phyloP scores from a whole-genome alignment of 176 grass and related monocot genomes.

The Carex cristatella region DNA sequence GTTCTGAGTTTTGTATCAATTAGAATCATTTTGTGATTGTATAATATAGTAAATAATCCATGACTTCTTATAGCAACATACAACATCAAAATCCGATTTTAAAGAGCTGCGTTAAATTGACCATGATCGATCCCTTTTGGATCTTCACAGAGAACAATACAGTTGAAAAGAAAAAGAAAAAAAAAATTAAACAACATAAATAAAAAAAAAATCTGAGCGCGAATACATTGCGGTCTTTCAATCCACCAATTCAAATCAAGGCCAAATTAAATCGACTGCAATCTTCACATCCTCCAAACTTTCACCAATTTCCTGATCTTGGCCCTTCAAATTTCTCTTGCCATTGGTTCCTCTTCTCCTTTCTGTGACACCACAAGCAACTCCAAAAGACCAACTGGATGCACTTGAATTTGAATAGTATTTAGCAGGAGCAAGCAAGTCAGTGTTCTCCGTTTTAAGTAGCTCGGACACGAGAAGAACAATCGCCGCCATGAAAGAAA shows the following conservation, averaged over 20 bases:
- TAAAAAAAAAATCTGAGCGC: neutral
- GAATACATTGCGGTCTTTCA: neutral
- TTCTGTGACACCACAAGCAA: neutral
- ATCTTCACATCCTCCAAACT: constrained; percentile 19
- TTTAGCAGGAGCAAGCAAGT: neutral
- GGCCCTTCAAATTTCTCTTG: neutral
- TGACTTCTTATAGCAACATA: neutral
- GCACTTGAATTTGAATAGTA: constrained; percentile 12
- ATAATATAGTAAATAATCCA: neutral
- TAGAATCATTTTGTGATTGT: neutral
- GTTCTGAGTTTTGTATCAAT: neutral
- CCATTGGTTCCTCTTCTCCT: neutral
- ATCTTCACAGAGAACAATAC: neutral
- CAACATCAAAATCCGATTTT: neutral
- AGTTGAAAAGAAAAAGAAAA: neutral
- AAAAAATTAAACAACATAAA: neutral
- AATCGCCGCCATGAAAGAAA: constrained; percentile 15
- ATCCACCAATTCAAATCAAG: constrained; percentile 6
- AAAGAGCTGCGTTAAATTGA: neutral
- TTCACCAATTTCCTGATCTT: neutral
- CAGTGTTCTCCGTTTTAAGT: neutral
- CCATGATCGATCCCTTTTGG: neutral
- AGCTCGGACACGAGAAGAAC: constrained; percentile 24
- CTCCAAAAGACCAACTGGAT: neutral
- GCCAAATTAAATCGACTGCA: constrained; percentile 12